Conservation (phyloP, 202 grass and related monocot genomes). For the Panicum virgatum region DNA sequence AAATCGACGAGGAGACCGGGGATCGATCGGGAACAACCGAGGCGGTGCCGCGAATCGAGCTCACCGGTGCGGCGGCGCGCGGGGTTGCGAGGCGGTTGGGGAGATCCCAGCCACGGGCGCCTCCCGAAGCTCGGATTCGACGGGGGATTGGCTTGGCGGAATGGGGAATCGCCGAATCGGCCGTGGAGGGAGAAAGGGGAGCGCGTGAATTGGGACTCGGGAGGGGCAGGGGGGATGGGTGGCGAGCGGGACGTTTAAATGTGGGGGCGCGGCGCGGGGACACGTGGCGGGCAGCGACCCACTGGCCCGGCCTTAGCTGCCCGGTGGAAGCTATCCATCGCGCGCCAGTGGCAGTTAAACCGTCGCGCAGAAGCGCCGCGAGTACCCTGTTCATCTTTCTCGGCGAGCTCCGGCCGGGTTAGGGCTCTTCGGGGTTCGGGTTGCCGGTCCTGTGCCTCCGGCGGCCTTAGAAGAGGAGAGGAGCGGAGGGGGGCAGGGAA, state of each 20-base stretch:
- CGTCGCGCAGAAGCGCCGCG: too few relatives aligned
- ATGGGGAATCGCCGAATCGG: slow-evolving; percentile 39
- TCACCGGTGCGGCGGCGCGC: background rate
- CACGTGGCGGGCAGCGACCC: slow-evolving; percentile 25
- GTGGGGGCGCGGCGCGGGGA: background rate
- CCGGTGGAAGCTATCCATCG: too few relatives aligned
- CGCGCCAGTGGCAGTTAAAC: too few relatives aligned
- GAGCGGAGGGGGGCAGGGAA: too few relatives aligned
- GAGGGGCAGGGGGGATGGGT: background rate
- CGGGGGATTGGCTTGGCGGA: slow-evolving; percentile 17
- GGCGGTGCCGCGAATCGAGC: background rate
- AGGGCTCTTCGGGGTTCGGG: too few relatives aligned
- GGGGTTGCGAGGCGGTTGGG: background rate
- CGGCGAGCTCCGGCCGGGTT: too few relatives aligned
- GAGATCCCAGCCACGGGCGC: background rate
- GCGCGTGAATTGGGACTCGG: background rate
- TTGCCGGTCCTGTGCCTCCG: too few relatives aligned
- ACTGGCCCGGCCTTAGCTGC: too few relatives aligned
- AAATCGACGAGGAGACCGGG: background rate
- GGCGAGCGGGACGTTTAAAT: slow-evolving; percentile 50
- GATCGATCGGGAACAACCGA: rapidly evolving
- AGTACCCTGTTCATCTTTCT: too few relatives aligned
- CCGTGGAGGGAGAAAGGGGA: background rate
- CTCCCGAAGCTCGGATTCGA: slow-evolving; percentile 5
- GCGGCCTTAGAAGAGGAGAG: too few relatives aligned